phyloP scores from a whole-genome alignment of 495 filamentous ascomycete species.

The Extremus antarcticus region DNA sequence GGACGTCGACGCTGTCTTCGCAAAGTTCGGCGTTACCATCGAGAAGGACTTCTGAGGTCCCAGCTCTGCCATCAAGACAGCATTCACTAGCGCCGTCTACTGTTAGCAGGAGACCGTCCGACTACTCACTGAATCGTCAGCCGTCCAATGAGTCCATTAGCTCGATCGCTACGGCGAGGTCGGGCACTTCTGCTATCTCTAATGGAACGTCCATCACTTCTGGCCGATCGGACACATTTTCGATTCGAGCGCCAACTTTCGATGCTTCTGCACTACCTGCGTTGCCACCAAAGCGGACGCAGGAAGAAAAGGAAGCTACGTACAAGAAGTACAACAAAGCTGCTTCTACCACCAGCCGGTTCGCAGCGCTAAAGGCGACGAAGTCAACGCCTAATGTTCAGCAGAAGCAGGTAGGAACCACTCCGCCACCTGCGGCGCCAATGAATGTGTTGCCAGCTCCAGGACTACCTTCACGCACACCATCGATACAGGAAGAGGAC shows the following conservation, averaged over 20 bases:
- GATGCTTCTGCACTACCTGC: slow-evolving; percentile 29
- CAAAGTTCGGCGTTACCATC: slow-evolving; percentile 38
- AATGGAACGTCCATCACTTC: slow-evolving; percentile 20
- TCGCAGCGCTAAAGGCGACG: slow-evolving; percentile 10
- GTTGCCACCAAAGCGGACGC: slow-evolving; percentile 25
- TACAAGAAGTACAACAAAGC: slow-evolving; percentile 7
- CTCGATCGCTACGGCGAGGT: slow-evolving; percentile 26
- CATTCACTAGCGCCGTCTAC: slow-evolving; percentile 28
- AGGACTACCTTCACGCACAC: not conserved
- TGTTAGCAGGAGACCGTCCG: slow-evolving; percentile 20
- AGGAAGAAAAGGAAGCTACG: slow-evolving; percentile 19
- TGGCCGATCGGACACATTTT: slow-evolving; percentile 2
- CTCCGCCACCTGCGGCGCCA: slow-evolving; percentile 16
- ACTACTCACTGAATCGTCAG: slow-evolving; percentile 19
- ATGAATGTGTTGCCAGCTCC: not conserved
- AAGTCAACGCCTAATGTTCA: slow-evolving; percentile 13
- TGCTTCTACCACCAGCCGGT: not conserved
- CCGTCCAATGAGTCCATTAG: slow-evolving; percentile 27
- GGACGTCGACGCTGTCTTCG: slow-evolving; percentile 25
- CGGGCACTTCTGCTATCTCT: slow-evolving; percentile 23
- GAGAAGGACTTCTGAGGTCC: slow-evolving; percentile 37
- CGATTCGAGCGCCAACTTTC: slow-evolving; percentile 29
- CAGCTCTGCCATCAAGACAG: slow-evolving; percentile 33
- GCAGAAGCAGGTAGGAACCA: slow-evolving; percentile 17
- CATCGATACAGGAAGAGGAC: not conserved